Evolutionary conservation across 1,284 basidiomycete genomes (phyloP), one percentile per base, ranked within the genome.

Genomic region (Ceratobasidium sp.): DNA sequence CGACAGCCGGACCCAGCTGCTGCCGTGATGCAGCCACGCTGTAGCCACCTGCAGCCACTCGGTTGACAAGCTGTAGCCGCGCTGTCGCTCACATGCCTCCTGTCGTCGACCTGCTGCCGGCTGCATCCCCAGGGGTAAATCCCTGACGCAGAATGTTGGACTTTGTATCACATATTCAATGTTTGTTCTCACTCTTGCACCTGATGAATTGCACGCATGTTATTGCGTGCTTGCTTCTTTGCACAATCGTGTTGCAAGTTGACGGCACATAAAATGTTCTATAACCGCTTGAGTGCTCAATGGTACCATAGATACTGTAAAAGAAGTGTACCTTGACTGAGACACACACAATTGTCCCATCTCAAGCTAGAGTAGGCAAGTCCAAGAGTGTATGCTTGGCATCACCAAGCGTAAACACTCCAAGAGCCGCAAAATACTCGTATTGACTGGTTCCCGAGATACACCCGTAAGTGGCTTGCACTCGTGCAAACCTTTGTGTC

Each of bases 171-270:
- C 3, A 23, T 46, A n/a, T 44, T 40, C 15, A 23, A n/a, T 42
- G 63, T 64, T 10, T 64, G 13, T 23, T 64, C 63, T 3, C 18
- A 40, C 42, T 64, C 63, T 23, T 64, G 5, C 13, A 64, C 60
- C 33, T 44, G 4, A 40, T 12, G 63, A 4, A 40, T 23, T 3
- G 39, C 20, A 7, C 20, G n/a, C 26, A 40, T 56, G 55, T 56
- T 20, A 42, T 10, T 42, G 40, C 63, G 44, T 20, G 4, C 33
- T 13, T n/a, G 15, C 13, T 44, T 26, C 4, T 42, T 46, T 3
- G 18, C 13, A 23, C 68, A 56, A 28, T 70, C 53, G 33, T 70
- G 68, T 33, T 70, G 68, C 3, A 70, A 13, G 28, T 70, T 70
- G 2, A 70, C 53, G 40, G 26, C 9, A 40, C 68, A 70, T 3